These are phyloP conservation scores for Barnettozyma californica DNA, from an alignment of 805 yeast species.

Conservation along the genomic window DNA sequence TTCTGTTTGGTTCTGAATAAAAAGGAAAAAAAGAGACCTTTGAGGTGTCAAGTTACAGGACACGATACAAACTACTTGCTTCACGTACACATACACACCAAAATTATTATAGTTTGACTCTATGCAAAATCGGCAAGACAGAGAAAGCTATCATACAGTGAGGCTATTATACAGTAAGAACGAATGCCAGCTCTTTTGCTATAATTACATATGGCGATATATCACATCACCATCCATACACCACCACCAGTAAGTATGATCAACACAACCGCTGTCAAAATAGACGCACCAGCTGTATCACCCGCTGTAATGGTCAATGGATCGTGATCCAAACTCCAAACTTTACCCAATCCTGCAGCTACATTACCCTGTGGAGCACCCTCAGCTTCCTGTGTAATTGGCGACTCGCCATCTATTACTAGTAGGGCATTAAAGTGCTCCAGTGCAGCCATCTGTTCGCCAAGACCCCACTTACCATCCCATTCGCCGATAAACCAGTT, in stretches of 20 bases:
- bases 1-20: too few relatives aligned
- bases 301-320: constrained; percentile 43
- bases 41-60: too few relatives aligned
- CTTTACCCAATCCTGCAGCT: constrained; percentile 35
- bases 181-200: too few relatives aligned
- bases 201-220: not conserved
- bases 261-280: constrained; percentile 70
- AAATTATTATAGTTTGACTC: too few relatives aligned
- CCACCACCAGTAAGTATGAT: constrained; percentile 55
- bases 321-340: constrained; percentile 31
- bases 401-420: constrained; percentile 39
- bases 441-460: constrained; percentile 72
- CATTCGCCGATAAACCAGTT: constrained; percentile 55
- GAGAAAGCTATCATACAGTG: too few relatives aligned
- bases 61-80: too few relatives aligned
- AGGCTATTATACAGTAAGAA: too few relatives aligned
- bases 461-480: constrained; percentile 67
- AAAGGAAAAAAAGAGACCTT: too few relatives aligned
- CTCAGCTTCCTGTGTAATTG: constrained; percentile 44
- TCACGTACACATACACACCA: too few relatives aligned
- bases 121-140: too few relatives aligned
- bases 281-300: constrained; percentile 85
- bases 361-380: constrained; percentile 53
- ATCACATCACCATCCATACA: constrained; percentile 66
- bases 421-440: constrained; percentile 52